Percentiles rank a stretch among this genome's conserved stretches.
phyloP scores from a whole-genome alignment of 371 early-diverging fungal species.

The Actinomortierella wolfii region DNA sequence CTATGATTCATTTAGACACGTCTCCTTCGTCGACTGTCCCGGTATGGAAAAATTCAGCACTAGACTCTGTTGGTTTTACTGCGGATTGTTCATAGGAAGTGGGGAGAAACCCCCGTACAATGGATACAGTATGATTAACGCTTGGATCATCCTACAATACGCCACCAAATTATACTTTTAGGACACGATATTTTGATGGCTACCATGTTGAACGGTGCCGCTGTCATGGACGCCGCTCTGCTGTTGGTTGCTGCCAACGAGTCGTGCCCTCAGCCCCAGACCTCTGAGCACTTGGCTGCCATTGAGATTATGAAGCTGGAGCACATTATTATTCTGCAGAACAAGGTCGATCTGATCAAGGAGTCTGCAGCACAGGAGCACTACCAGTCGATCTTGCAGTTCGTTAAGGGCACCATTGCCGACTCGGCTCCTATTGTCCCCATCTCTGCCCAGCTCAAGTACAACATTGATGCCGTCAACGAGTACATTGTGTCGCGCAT shows the following conservation, averaged over 20 bases:
- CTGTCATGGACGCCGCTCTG: conserved; percentile 99
- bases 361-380: conserved; percentile 96
- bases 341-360: conserved; percentile 99
- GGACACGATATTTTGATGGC: conserved; percentile 99
- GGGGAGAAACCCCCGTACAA: too few species aligned
- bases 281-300: conserved; percentile 99
- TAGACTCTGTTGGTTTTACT: too few species aligned
- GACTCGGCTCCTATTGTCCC: conserved; percentile 98
- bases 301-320: conserved; percentile 99
- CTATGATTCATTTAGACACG: conserved; percentile 74
- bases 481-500: conserved; percentile 99
- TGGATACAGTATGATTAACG: too few species aligned
- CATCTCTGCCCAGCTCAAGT: conserved; percentile 98
- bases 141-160: too few species aligned
- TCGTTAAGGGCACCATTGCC: conserved; percentile 96
- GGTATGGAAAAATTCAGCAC: conserved; percentile 54
- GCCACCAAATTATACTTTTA: neutral
- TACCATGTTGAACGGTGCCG: conserved; percentile 99
- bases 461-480: conserved; percentile 99
- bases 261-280: conserved; percentile 99
- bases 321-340: conserved; percentile 99
- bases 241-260: conserved; percentile 99
- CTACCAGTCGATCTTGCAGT: conserved; percentile 93
- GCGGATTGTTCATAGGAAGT: too few species aligned
- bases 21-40: conserved; percentile 99